phyloP scores from a whole-genome alignment of 148 eudicot species.

The Bassia scoparia region DNA sequence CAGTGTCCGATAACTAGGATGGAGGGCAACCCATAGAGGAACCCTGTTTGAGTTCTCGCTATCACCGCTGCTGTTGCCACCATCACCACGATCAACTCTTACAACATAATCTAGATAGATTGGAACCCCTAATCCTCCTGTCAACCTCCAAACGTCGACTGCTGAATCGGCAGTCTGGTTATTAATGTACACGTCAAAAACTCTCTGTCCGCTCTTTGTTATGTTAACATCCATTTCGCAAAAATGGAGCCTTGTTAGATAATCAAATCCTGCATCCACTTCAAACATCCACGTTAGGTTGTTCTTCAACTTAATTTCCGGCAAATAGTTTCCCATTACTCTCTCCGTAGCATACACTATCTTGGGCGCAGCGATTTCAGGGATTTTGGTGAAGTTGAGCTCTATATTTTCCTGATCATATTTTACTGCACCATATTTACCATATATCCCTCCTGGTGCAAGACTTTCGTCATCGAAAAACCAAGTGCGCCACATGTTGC shows the following conservation, averaged over 20 bases:
- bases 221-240: slow-evolving; percentile 18
- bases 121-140: slow-evolving; percentile 13
- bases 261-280: slow-evolving; percentile 44
- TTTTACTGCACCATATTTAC: too few species aligned
- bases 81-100: slow-evolving; percentile 15
- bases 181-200: slow-evolving; percentile 26
- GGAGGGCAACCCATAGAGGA: slow-evolving; percentile 20
- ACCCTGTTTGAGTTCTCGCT: slow-evolving; percentile 20
- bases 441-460: too few species aligned
- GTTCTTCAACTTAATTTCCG: neutral
- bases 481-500: too few species aligned
- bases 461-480: too few species aligned
- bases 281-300: slow-evolving; percentile 34
- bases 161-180: slow-evolving; percentile 14
- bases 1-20: too few species aligned
- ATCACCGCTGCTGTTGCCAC: neutral
- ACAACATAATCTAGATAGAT: slow-evolving; percentile 31
- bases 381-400: too few species aligned
- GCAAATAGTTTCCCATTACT: neutral
- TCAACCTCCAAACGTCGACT: slow-evolving; percentile 19
- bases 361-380: too few species aligned
- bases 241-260: slow-evolving; percentile 42
- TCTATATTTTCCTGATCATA: too few species aligned
- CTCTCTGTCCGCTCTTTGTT: neutral
- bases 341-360: slow-evolving; percentile 29